Evolutionary conservation across 2,329 filamentous ascomycete species (phyloP), one percentile per base, ranked within the genome.

Genomic region (Gnomoniopsis smithogilvyi): DNA sequence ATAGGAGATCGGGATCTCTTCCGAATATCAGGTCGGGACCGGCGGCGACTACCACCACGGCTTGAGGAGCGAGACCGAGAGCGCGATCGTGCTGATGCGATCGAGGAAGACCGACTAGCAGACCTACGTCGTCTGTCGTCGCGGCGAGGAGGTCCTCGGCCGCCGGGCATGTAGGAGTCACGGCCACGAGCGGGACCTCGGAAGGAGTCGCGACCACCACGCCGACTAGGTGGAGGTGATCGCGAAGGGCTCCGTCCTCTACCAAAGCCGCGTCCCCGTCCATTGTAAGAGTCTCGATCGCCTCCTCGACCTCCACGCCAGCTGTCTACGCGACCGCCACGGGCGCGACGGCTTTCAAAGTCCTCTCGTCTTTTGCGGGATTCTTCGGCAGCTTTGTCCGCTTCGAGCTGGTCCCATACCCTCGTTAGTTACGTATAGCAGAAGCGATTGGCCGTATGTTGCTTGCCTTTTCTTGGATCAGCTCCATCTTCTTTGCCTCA

Each of bases 401-500:
- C 89, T 69, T 96, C 89, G 54, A 92, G 85, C 92, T 93, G 49
- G 34, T 46, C 17, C 17, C 10, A 12, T 38, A 52, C 64, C 51
- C 64, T 59, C 22, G 45, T 53, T 36, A 48, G 51, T 45, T 45
- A 19, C 19, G 19, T 19, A 12, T 17, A 24, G 10, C 15, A 26
- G 15, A 11, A 17, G 22, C 10, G 34, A 34, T 43, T 30, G 38
- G 21, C 30, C 11, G 22, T 30, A 19, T 11, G 49, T 51, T 36
- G 45, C 70, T 36, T 72, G 96, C 94, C 88, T 96, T 96, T 75
- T 97, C 92, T 74, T 97, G 92, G 63, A 95, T 91, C 51, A 99
- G 79, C 74, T 99, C 95, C 48, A 91, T 78, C 76, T 98, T 99
- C 80, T 99, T 99, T 0, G 94, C 93, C 72, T 99, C 95, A 2